Evolutionary conservation across 169 alveolate species (phyloP).

Genomic region (Plasmodium ovale): DNA sequence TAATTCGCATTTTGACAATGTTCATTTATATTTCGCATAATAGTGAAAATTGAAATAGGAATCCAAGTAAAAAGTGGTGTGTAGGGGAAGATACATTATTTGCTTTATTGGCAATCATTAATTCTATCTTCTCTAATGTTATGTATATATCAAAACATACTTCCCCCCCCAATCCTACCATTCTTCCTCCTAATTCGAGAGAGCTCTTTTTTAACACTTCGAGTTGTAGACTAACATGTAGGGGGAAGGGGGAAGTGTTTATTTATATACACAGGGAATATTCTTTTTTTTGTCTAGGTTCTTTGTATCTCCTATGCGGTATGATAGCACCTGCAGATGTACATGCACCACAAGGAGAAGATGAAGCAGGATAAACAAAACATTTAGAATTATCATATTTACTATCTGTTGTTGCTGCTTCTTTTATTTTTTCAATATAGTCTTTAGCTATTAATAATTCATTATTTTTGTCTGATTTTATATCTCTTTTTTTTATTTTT

Average conservation of each 20-base stretch:
- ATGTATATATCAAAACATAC: too few species aligned
- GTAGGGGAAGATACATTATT: too few species aligned
- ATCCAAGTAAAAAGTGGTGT: too few species aligned
- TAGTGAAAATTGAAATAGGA: neutral
- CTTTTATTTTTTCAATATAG: constrained; percentile 75
- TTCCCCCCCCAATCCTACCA: too few species aligned
- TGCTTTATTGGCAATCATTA: too few species aligned
- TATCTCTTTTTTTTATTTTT: constrained; percentile 23
- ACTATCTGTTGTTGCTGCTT: constrained; percentile 78
- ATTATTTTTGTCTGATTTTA: constrained; percentile 67
- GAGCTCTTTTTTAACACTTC: too few species aligned
- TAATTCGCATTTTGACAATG: neutral
- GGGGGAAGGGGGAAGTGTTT: too few species aligned
- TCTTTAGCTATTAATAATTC: constrained; percentile 73
- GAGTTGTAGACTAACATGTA: neutral
- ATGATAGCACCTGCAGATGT: constrained; percentile 91
- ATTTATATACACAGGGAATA: constrained; percentile 47
- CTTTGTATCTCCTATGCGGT: constrained; percentile 83
- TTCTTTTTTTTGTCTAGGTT: constrained; percentile 56
- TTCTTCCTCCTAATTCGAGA: too few species aligned
- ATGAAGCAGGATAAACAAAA: constrained; percentile 89
- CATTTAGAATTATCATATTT: constrained; percentile 84
- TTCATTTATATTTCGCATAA: neutral
- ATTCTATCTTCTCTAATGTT: too few species aligned
- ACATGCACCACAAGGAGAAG: constrained; percentile 89